Conservation (phyloP, 805 yeast genomes). For the Teunomyces tritomae region DNA sequence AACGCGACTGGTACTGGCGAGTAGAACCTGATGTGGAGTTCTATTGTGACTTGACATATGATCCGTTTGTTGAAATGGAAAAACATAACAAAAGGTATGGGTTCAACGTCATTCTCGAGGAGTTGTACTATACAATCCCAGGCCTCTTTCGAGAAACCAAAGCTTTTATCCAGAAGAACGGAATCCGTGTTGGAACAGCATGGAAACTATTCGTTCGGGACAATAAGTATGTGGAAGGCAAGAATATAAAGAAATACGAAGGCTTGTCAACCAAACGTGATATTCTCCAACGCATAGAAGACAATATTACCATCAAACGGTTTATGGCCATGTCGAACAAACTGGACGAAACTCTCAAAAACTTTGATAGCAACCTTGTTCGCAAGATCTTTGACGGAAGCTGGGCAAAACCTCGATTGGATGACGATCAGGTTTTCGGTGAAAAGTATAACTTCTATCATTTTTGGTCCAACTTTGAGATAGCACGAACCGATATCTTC, state of each 20-base stretch:
- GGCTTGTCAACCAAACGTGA: slow-evolving; percentile 16
- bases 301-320: slow-evolving; percentile 22
- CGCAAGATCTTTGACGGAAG: slow-evolving; percentile 9
- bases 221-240: slow-evolving; percentile 22
- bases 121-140: slow-evolving; percentile 79
- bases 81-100: slow-evolving; percentile 72
- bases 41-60: slow-evolving; percentile 88
- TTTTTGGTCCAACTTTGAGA: slow-evolving; percentile 93
- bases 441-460: slow-evolving; percentile 78
- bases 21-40: slow-evolving; percentile 92
- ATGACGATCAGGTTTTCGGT: slow-evolving; percentile 59
- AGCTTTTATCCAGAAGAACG: slow-evolving; percentile 50
- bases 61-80: slow-evolving; percentile 84
- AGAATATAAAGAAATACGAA: slow-evolving; percentile 20
- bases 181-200: slow-evolving; percentile 52
- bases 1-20: slow-evolving; percentile 92
- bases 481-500: slow-evolving; percentile 81
- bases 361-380: slow-evolving; percentile 4
- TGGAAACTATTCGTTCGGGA: slow-evolving; percentile 61
- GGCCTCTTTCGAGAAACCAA: slow-evolving; percentile 72
- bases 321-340: slow-evolving; percentile 21
- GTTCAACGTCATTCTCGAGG: slow-evolving; percentile 75
- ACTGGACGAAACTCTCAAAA: slow-evolving; percentile 17
- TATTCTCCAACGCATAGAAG: slow-evolving; percentile 27
- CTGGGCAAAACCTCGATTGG: slow-evolving; percentile 18